Base-by-base conservation (phyloP, 2,329 filamentous ascomycete genomes). In the Raffaelea albimanens region DNA sequence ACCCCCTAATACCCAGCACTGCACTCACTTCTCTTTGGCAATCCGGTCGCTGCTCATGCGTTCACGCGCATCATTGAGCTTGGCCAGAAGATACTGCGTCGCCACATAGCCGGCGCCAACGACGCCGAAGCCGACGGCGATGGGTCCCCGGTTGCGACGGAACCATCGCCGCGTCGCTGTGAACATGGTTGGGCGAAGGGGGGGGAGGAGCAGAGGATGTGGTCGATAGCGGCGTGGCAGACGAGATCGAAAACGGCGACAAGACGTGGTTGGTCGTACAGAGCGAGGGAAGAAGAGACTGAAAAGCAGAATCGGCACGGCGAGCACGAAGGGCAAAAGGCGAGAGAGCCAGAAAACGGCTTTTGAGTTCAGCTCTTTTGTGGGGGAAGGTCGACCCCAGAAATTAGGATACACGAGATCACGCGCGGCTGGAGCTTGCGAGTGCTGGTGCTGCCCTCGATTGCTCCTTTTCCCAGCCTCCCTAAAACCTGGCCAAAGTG, bases 31-130 rank as follows among this genome's bases (percentile, higher is more conserved):
- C 70, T 98, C 93, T 64, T 91, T 90, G 45, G 91, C 87, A 63
- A 96, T 94, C 59, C 89, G 83, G 61, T 97, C 93, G 66, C 88
- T 91, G 67, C 85, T 90, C 87, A 96, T 94, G 64, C 91, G 89
- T 76, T 96, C 89, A 56, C 90, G 82, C 58, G 91, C 89, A 67
- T 97, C 90, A 55, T 85, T 85, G 60, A 97, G 83, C 75, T 95
- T 97, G 59, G 78, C 79, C 61, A 96, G 67, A 56, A 95, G 80
- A 82, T 96, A 98, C 66, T 95, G 89, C 36, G 87, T 88, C 48
- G 86, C 90, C 51, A 96, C 70, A 67, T 98, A 98, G 56, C 89
- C 89, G 46, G 85, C 87, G 56, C 91, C 90, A 55, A 96, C 70
- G 56, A 97, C 78, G 55, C 90, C 89, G 50, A 87, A 81, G 55